Evolutionary conservation across 257 asterid genomes (phyloP), one percentile per base, ranked within the genome.

Genomic region (Pogostemon cablin): DNA sequence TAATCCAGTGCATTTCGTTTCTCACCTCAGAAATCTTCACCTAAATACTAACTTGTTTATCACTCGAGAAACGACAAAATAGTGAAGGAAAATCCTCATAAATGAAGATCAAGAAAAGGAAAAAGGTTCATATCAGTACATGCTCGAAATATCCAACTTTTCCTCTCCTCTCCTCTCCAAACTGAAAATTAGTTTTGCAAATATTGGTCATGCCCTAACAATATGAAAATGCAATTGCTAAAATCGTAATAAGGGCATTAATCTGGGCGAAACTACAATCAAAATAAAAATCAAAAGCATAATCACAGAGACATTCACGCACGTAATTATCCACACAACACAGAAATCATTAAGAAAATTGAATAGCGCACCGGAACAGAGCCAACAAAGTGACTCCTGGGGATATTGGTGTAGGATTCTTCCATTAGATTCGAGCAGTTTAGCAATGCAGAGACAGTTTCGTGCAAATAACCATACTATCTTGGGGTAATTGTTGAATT

Each of bases 321-420:
- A 32, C 38, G 40, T 42, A 43, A n/a, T 15, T 47, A 57, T 4
- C 9, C 3, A 47, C 38, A 53, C 4, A n/a, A 53, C 11, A 20
- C 6, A 68, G 56, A 6, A 71, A 52, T 39, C 20, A n/a, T 15
- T 10, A 72, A 9, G 53, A 65, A 11, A 68, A 43, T 41, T 48
- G 63, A 53, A 65, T 52, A 35, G 75, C 82, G 37, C 81, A 91
- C 97, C 84, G 97, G 97, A 32, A 91, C 97, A n/a, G 96, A 91
- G 71, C 97, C 97, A 47, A 87, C 86, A 68, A 89, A 73, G 76
- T 86, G 87, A 80, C 93, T 91, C 65, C 88, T 84, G n/a, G 96
- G 88, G 62, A 89, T 86, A 75, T 76, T 89, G 78, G 85, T 62
- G 73, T 72, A 65, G 5, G 96, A 80, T 62, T 89, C 96, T 53